A percentile compares a stretch with the other conserved stretches of the same genome.
These are phyloP conservation scores for Nemophila menziesii DNA, from an alignment of 257 asterid species.

Conservation along the genomic window DNA sequence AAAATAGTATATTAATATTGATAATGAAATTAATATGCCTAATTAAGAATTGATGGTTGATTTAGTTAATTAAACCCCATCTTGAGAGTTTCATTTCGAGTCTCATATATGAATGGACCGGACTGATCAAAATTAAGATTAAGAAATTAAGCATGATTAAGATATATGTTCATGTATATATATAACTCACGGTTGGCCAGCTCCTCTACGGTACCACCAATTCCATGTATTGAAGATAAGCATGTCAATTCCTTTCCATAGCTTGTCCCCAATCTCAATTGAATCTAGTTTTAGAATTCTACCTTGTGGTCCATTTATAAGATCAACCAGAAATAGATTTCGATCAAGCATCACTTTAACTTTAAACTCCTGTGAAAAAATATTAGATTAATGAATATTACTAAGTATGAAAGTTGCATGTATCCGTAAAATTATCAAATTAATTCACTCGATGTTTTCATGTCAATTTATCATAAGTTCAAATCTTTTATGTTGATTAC, in stretches of 20 bases:
- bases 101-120: background rate
- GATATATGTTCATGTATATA: background rate
- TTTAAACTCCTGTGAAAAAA: conserved; percentile 18
- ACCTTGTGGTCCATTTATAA: conserved; percentile 16
- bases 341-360: conserved; percentile 20
- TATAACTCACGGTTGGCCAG: conserved; percentile 8
- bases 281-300: conserved; percentile 22
- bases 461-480: too few species aligned
- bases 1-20: background rate
- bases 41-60: background rate
- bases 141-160: background rate
- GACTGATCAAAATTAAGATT: too few species aligned
- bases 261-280: conserved; percentile 16
- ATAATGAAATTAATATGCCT: background rate
- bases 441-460: too few species aligned
- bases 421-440: too few species aligned
- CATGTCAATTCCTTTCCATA: conserved; percentile 23
- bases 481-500: too few species aligned
- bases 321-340: conserved; percentile 22
- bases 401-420: too few species aligned
- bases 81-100: too few species aligned
- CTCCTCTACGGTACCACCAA: conserved; percentile 18
- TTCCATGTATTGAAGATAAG: conserved; percentile 20
- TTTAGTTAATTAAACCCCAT: too few species aligned
- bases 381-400: too few species aligned